Base-by-base conservation (phyloP, 495 filamentous ascomycete species). In the Mytilinidion resinicola region DNA sequence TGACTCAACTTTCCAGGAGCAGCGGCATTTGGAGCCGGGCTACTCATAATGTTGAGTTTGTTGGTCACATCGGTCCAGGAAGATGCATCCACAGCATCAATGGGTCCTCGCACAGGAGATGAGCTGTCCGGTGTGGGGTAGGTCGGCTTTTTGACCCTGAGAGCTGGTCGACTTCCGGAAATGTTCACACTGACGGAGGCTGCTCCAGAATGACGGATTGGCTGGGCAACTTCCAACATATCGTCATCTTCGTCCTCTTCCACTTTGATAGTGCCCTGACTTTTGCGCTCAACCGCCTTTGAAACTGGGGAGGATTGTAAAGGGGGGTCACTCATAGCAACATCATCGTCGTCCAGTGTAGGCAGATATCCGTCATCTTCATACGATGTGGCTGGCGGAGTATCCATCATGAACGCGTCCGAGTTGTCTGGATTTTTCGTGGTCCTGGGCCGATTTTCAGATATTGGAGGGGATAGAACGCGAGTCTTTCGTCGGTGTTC, bases 31-130 rank as follows among this genome's bases (percentile, higher is more conserved):
- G 57, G 37, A 14, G 80, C 62, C n/a, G 86, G 83, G 70, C 82
- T 87, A 66, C 78, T 86, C 39, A 95, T 77, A 21, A 97, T 84
- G 64, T 96, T 96, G 62, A 97, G 78, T 61, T 87, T 93, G 64
- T 80, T 83, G 17, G 86, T 90, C 51, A 98, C 85, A 53, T 90
- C 77, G 62, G 91, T 96, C 92, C 92, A 96, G 6, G 84, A 73
- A 19, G 91, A 87, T n/a, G 91, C 78, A 72, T 96, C 89, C 19
- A 95, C 74, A 19, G 71, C 69, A 37, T 85, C 80, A 0, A 80
- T 67, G 10, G 72, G 65, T n/a, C 77, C 67, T 65, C 83, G 84
- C 42, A 76, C 75, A 19, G 90, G 89, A 25, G 91, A 95, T 11
- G 90, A 95, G 73, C 79, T 87, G 19, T 76, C 81, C 1, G 89